Base-by-base conservation (phyloP, 1,284 basidiomycete genomes). In the Ceratobasidium sp. region DNA sequence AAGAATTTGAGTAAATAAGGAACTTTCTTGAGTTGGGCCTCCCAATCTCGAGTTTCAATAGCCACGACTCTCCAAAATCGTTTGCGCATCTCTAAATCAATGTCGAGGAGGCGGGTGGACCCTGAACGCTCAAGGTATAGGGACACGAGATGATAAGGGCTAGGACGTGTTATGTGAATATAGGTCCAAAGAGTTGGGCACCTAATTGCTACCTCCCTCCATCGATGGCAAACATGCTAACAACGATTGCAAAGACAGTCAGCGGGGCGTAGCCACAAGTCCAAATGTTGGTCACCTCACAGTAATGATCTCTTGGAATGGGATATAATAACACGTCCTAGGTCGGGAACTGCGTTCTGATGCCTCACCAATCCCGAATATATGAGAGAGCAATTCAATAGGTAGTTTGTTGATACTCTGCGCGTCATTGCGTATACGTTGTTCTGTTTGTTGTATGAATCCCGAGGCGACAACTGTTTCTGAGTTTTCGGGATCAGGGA, bases 371-470 rank as follows among this genome's bases (percentile, higher is more conserved):
- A 66, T 19, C 6, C 6, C 41, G 14, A 66, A 66, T 2, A 66
- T 54, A 44, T 41, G 39, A 1, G 39, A 41, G 9, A 66, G 16
- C 7, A 66, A 39, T 21, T 66, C 62, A 27, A 39, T 13, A 23
- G 59, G 59, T 19, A 64, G 33, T 11, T 52, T 39, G 27, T 64
- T 64, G 47, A 64, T 53, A 19, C 8, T 27, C 16, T n/a, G 25
- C 30, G 46, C 19, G 21, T 21, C 14, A 19, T 42, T 52, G 4
- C 52, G 23, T 54, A 29, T 46, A n/a, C 27, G 6, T 13, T 4
- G n/a, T 52, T 52, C 16, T 21, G 21, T 25, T 25, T 23, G 21
- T 25, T 23, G 21, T 21, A 4, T 52, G 21, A 25, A 29, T 6
- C 21, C 5, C 11, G 29, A 29, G 5, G 49, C 21, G 23, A 4